Base-by-base conservation (phyloP, 106 monocot genomes). In the Agapanthus africanus region DNA sequence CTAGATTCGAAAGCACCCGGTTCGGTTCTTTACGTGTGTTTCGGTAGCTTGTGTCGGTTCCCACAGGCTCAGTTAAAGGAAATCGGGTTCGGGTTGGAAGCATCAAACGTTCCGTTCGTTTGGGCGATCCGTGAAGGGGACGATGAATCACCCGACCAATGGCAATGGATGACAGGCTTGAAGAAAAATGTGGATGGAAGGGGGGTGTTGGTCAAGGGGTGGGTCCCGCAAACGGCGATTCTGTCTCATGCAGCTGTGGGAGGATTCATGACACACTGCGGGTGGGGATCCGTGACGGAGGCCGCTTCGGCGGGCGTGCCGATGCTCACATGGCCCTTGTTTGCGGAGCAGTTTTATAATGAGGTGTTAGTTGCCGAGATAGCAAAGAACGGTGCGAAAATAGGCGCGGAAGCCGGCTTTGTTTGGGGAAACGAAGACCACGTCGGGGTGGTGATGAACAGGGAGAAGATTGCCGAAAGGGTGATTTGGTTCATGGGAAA, bases 221-320 rank as follows among this genome's bases (percentile, higher is more conserved):
- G 74, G 34, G 75, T 69, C 8, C 70, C 78, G 21, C 82, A 83
- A 39, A 18, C 67, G 25, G 74, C 26, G 33, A 34, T 75, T 13
- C 46, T 83, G 16, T 28, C 32, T n/a, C 82, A 83, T 59, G 14
- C 35, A 36, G 44, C 82, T 57, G 71, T 75, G 9, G 82, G 78
- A 14, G 73, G 63, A 13, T 82, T 82, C 54, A 10, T 82, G 69
- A 82, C 82, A 0, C 82, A 82, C 59, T 75, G 82, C 61, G 82
- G 82, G 38, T 82, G 82, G 82, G 81, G 76, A 36, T 70, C 77
- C 8, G 70, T 74, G 69, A 82, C 82, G 2, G 82, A 82, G 70
- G 78, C 82, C 0, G 66, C 62, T 5, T 40, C 82, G 9, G 57
- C 50, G 9, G 78, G 82, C 14, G 69, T 78, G 51, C 57, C 78